These are phyloP conservation scores for Debaryomyces maramus DNA, from an alignment of 805 yeast species.

Conservation along the genomic window DNA sequence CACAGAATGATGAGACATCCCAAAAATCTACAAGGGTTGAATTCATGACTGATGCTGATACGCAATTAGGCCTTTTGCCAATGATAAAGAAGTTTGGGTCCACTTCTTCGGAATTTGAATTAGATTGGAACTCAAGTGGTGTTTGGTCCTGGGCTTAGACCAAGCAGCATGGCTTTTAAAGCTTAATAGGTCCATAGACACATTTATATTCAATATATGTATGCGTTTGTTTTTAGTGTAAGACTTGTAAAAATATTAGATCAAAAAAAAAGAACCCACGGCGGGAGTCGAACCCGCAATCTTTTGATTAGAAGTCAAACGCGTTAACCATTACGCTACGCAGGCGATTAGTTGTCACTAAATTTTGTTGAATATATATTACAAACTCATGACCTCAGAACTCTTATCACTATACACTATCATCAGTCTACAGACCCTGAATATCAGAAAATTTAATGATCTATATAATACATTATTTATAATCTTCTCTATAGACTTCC, in stretches of 20 bases:
- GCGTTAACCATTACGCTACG: conserved; percentile 69
- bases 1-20: conserved; percentile 11
- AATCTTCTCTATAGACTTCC: no score
- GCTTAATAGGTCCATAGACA: not conserved
- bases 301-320: conserved; percentile 67
- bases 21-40: conserved; percentile 18
- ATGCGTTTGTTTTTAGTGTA: not conserved
- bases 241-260: not conserved
- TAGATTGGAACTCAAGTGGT: conserved; percentile 40
- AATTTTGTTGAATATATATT: not conserved
- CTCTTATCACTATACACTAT: no score
- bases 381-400: not conserved
- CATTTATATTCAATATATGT: not conserved
- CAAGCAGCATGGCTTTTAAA: no score
- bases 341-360: conserved; percentile 6
- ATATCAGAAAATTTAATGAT: no score
- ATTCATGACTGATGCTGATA: conserved; percentile 21
- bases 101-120: conserved; percentile 24
- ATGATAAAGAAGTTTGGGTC: conserved; percentile 36
- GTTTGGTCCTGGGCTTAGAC: conserved; percentile 30
- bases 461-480: no score
- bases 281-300: conserved; percentile 65
- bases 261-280: conserved; percentile 30
- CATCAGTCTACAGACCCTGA: no score
- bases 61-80: conserved; percentile 26